Base-by-base conservation (phyloP, 352 stramenopile species). In the Phytophthora colocasiae region DNA sequence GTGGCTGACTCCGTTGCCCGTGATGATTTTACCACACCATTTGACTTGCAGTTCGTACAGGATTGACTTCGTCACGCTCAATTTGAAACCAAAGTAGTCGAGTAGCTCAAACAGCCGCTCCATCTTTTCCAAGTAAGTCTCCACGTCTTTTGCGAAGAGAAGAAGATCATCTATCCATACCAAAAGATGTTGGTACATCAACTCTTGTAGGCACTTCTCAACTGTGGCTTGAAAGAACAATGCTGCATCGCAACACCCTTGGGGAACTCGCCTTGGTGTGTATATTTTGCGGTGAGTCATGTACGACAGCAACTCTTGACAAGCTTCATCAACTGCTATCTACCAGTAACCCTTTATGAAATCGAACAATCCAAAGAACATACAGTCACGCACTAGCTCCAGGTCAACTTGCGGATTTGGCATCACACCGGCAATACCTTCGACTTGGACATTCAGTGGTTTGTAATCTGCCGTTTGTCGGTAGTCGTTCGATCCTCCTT, bases 271-370 rank as follows among this genome's bases (percentile, higher is more conserved):
- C 19, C 19, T 19, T 19, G 19, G 19, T 19, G 19, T 19, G 19
- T 19, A 19, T 0, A 19, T 19, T 19, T 19, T 19, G 19, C 19
- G 19, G 19, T 19, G 19, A 19, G 19, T 19, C 19, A 19, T 19
- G 19, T 19, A 19, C 19, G 19, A 19, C 19, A 19, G 19, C 19
- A 19, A 19, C 19, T 19, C 19, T 19, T 19, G 19, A 19, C 19
- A 19, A 19, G 19, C 19, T 17, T 64, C 29, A 29, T 61, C 57
- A 0, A 73, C 11, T 14, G 60, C 50, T 6, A 75, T 41, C 43
- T 78, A 59, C 59, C 65, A 71, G 22, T 69, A 74, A 6, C 60
- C 53, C 19, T 63, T 58, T 1, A 53, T 65, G 15, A 58, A 57
- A 15, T 65, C 46, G 9, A 52, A 55, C 2, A 65, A 43, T 64